Conservation (phyloP, 768 basidiomycete genomes). For the Austroboletus festivus region DNA sequence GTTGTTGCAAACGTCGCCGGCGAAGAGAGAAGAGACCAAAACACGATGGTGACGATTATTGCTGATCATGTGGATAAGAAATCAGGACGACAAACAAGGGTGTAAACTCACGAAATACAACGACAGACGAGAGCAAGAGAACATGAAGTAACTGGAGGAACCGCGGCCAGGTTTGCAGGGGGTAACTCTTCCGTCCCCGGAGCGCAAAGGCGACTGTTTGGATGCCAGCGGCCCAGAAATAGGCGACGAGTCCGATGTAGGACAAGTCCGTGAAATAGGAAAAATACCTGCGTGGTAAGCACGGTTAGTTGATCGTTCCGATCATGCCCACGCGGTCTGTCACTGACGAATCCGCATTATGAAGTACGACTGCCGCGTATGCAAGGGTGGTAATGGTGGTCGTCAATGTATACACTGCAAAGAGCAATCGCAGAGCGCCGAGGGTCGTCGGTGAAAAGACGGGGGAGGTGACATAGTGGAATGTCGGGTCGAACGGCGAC, state of each 20-base stretch:
- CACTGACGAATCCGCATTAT: conserved; percentile 28
- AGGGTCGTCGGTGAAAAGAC: conserved; percentile 44
- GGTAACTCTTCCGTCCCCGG: conserved; percentile 39
- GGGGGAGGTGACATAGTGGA: conserved; percentile 39
- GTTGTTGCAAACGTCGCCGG: conserved; percentile 38
- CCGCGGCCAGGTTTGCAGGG: conserved; percentile 58
- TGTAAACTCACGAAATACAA: conserved; percentile 52
- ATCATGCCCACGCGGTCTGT: conserved; percentile 8
- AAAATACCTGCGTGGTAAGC: conserved; percentile 42
- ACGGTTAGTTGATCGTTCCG: not conserved
- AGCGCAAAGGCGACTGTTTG: conserved; percentile 49
- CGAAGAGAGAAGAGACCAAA: conserved; percentile 53
- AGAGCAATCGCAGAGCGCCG: conserved; percentile 41
- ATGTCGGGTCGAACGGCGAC: conserved; percentile 39
- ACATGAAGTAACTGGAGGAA: conserved; percentile 56
- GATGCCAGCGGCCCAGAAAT: conserved; percentile 56
- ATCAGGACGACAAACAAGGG: not conserved
- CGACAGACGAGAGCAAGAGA: conserved; percentile 47
- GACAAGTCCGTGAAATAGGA: conserved; percentile 65
- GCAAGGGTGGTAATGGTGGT: conserved; percentile 35
- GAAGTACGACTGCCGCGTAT: conserved; percentile 28
- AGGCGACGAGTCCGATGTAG: conserved; percentile 59
- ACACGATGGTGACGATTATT: conserved; percentile 61
- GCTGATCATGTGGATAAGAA: conserved; percentile 36
- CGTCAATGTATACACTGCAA: conserved; percentile 51